phyloP scores from a whole-genome alignment of 2,329 filamentous ascomycete genomes.

The Penicillium italicum region DNA sequence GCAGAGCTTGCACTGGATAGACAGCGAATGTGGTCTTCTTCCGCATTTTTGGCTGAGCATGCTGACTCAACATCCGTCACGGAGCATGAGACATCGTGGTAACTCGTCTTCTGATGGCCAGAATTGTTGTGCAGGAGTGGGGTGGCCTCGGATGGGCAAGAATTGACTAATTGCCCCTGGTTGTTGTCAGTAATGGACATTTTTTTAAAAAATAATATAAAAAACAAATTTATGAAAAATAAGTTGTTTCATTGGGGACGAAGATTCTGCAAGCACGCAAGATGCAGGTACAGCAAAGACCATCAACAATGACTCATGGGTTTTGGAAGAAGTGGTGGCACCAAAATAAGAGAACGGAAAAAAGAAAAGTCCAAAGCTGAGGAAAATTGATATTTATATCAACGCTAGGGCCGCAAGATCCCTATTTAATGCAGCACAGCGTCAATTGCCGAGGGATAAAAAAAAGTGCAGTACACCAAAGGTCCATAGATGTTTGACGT shows the following conservation, averaged over 20 bases:
- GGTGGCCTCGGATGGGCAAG: conserved; percentile 16
- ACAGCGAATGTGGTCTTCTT: conserved; percentile 20
- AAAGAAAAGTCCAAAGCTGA: neutral
- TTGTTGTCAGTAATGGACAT: neutral
- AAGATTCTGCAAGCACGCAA: conserved; percentile 1
- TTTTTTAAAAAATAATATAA: neutral
- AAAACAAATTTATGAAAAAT: neutral
- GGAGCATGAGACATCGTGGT: conserved; percentile 2
- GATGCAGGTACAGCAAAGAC: neutral
- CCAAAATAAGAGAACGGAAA: too few species aligned
- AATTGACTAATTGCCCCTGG: neutral
- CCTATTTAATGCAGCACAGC: neutral
- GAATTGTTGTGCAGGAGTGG: conserved; percentile 10
- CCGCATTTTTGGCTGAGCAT: conserved; percentile 1
- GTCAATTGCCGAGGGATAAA: neutral
- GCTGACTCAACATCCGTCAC: conserved; percentile 8
- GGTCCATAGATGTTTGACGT: neutral
- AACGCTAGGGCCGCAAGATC: neutral
- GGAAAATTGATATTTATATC: neutral
- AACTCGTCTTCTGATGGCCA: conserved; percentile 5
- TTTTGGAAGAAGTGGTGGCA: neutral
- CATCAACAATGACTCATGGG: neutral
- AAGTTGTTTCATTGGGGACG: neutral
- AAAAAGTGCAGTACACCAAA: neutral
- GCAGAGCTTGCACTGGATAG: conserved; percentile 28